phyloP scores from a whole-genome alignment of 306 rosid genomes.

The Crataegus laevigata region DNA sequence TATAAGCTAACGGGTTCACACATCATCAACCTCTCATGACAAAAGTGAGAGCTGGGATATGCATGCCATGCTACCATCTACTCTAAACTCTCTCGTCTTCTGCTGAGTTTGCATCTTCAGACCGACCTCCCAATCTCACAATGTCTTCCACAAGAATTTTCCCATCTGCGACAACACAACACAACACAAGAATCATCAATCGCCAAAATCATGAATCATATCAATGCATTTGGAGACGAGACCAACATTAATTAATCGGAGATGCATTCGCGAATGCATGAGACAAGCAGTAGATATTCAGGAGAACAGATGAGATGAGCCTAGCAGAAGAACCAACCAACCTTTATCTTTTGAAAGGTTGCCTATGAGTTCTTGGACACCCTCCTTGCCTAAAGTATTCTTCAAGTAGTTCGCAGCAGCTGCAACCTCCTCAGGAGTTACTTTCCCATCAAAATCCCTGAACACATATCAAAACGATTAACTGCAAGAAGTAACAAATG shows the following conservation, averaged over 20 bases:
- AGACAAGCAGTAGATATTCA: neutral
- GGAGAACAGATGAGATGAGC: neutral
- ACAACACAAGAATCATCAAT: neutral
- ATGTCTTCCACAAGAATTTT: slow-evolving; percentile 94
- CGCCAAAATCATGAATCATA: neutral
- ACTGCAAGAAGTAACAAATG: neutral
- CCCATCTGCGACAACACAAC: slow-evolving; percentile 52
- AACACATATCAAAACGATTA: neutral
- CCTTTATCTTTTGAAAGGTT: slow-evolving; percentile 91
- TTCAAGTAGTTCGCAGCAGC: slow-evolving; percentile 85
- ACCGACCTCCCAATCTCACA: slow-evolving; percentile 71
- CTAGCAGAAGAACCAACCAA: neutral
- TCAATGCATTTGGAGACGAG: neutral
- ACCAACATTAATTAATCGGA: too few relatives aligned
- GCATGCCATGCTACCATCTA: neutral
- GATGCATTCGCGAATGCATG: too few relatives aligned
- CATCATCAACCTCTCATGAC: neutral
- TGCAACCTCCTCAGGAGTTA: slow-evolving; percentile 95
- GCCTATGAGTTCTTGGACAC: slow-evolving; percentile 84
- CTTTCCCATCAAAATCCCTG: slow-evolving; percentile 97
- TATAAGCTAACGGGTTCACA: neutral
- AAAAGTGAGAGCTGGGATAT: neutral
- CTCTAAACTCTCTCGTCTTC: slow-evolving; percentile 23
- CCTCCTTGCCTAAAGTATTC: slow-evolving; percentile 86
- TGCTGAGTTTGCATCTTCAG: slow-evolving; percentile 48